Conservation (phyloP, 1,139 yeast species). For the Candida labiduridarum region DNA sequence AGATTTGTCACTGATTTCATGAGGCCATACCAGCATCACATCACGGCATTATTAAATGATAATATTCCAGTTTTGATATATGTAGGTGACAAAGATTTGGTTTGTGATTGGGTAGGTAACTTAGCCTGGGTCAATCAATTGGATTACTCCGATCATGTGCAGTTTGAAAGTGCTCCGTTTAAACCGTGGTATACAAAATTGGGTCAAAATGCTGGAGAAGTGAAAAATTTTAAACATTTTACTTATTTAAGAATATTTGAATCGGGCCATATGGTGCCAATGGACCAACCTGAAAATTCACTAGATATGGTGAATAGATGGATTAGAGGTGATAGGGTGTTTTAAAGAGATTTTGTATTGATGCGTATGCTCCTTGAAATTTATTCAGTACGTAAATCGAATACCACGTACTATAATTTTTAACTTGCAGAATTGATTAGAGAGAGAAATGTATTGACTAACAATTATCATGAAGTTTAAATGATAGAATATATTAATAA, state of each 20-base stretch:
- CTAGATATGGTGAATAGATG: conserved; percentile 50
- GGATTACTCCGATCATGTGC: conserved; percentile 61
- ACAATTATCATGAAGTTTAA: too few species aligned
- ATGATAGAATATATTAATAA: too few species aligned
- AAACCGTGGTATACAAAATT: conserved; percentile 38
- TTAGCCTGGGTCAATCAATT: conserved; percentile 72
- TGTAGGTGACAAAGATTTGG: conserved; percentile 84
- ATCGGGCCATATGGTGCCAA: conserved; percentile 54
- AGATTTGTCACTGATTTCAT: conserved; percentile 77
- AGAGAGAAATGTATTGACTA: too few species aligned
- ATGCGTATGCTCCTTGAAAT: too few species aligned
- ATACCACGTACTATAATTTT: too few species aligned
- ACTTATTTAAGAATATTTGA: conserved; percentile 48
- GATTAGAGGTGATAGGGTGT: conserved; percentile 28
- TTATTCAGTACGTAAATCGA: too few species aligned
- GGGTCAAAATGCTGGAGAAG: conserved; percentile 43
- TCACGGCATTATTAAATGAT: conserved; percentile 53
- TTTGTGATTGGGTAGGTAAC: conserved; percentile 85
- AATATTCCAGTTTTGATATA: conserved; percentile 71
- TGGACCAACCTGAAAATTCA: conserved; percentile 45
- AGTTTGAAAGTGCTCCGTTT: conserved; percentile 44
- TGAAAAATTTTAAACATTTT: conserved; percentile 43
- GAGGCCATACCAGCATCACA: conserved; percentile 79
- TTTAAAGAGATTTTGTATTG: neutral
- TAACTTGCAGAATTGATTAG: too few species aligned